These are phyloP conservation scores for Myotisia sp. DNA, from an alignment of 2,329 filamentous ascomycete species.

Conservation along the genomic window DNA sequence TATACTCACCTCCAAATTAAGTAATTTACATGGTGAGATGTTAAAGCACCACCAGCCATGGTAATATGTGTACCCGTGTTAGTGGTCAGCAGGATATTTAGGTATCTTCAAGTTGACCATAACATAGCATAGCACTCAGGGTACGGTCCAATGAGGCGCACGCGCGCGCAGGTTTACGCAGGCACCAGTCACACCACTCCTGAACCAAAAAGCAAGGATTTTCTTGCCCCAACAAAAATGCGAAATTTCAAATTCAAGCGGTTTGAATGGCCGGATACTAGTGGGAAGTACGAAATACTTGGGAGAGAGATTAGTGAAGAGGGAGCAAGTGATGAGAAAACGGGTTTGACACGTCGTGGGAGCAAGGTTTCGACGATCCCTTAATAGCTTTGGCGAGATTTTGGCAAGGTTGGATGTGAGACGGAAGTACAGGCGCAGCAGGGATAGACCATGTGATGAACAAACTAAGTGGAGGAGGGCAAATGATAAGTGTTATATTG, in stretches of 20 bases:
- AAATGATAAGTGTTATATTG: no score
- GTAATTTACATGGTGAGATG: slow-evolving; percentile 51
- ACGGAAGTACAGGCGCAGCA: slow-evolving; percentile 5
- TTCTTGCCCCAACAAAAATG: neutral
- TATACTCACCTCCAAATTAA: slow-evolving; percentile 49
- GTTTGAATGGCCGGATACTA: no score
- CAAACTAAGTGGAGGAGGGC: no score
- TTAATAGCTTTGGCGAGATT: no score
- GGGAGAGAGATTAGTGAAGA: neutral
- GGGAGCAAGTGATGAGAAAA: neutral
- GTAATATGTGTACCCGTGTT: slow-evolving; percentile 11
- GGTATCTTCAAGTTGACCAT: slow-evolving; percentile 1
- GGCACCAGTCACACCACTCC: no score
- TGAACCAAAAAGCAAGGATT: neutral
- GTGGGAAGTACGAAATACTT: slow-evolving; percentile 3
- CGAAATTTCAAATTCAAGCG: neutral
- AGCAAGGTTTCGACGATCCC: slow-evolving; percentile 4
- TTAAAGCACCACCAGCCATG: slow-evolving; percentile 31
- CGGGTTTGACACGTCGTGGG: no score
- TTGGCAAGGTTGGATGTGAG: no score
- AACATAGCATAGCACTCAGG: no score
- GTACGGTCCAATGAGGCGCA: no score
- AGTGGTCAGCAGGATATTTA: neutral
- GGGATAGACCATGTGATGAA: slow-evolving; percentile 3
- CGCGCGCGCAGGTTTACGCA: no score